phyloP scores from a whole-genome alignment of 345 rosid species.

The Salix brachista region DNA sequence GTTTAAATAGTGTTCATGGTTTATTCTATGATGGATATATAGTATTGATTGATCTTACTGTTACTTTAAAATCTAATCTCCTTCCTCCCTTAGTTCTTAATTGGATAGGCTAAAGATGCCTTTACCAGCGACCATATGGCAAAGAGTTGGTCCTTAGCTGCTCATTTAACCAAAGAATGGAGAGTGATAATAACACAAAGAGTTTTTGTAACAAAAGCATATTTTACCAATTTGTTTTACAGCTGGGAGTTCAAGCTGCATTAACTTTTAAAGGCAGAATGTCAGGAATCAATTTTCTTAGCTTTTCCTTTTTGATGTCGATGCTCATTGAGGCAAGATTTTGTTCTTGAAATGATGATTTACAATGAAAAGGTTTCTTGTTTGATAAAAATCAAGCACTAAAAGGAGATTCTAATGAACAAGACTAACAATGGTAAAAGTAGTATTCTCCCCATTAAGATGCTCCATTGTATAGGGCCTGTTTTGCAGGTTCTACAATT shows the following conservation, averaged over 20 bases:
- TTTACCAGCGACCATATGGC: not conserved
- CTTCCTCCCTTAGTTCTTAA: conserved; percentile 9
- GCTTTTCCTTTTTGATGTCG: not conserved
- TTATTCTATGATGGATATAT: conserved; percentile 4
- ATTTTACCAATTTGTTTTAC: not conserved
- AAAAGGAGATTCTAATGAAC: not conserved
- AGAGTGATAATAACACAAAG: conserved; percentile 2
- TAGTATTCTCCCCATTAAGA: not conserved
- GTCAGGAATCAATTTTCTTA: not conserved
- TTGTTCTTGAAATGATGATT: not conserved
- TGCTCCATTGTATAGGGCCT: not conserved
- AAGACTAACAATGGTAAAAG: not conserved
- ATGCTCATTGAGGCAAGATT: not conserved
- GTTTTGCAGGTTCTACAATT: not conserved
- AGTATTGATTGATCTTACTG: conserved; percentile 10
- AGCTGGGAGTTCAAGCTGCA: not conserved
- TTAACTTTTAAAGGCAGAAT: not conserved
- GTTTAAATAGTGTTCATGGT: not conserved
- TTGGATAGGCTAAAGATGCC: not conserved
- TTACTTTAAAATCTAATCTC: conserved; percentile 1
- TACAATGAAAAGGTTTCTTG: conserved; percentile 5
- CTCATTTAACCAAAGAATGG: conserved; percentile 8
- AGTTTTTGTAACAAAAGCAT: not conserved
- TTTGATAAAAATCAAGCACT: not conserved
- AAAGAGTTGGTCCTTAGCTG: not conserved